Conservation (phyloP, 768 basidiomycete genomes). For the Termitomyces titanicus region DNA sequence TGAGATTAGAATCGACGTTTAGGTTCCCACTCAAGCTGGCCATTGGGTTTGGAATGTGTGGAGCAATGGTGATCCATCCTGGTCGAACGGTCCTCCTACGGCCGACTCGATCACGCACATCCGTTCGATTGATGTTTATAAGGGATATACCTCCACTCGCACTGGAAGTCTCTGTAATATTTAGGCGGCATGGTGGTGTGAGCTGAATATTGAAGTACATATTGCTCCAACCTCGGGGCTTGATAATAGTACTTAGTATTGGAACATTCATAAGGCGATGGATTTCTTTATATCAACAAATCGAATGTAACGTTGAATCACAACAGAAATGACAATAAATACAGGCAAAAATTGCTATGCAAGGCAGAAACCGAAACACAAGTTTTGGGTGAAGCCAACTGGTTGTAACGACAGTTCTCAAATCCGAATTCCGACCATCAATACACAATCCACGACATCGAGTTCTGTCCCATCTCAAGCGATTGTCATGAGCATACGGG, state of each 20-base stretch:
- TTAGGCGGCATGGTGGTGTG: background rate
- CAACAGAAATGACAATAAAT: background rate
- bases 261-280: too few relatives aligned
- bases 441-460: background rate
- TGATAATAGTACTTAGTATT: too few relatives aligned
- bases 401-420: too few relatives aligned
- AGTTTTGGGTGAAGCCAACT: background rate
- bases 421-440: conserved; percentile 12
- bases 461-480: background rate
- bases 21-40: conserved; percentile 28
- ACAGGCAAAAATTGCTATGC: background rate
- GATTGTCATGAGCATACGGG: conserved; percentile 48
- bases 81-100: conserved; percentile 33
- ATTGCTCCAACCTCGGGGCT: background rate
- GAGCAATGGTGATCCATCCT: conserved; percentile 30
- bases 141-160: conserved; percentile 24
- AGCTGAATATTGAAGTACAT: background rate
- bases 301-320: background rate
- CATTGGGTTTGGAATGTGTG: conserved; percentile 33
- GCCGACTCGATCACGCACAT: conserved; percentile 32
- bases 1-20: background rate
- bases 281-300: background rate
- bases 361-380: too few relatives aligned
- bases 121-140: conserved; percentile 31
- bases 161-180: conserved; percentile 23